Evolutionary conservation across 768 basidiomycete genomes (phyloP).

Genomic region (Trametes coccinea): DNA sequence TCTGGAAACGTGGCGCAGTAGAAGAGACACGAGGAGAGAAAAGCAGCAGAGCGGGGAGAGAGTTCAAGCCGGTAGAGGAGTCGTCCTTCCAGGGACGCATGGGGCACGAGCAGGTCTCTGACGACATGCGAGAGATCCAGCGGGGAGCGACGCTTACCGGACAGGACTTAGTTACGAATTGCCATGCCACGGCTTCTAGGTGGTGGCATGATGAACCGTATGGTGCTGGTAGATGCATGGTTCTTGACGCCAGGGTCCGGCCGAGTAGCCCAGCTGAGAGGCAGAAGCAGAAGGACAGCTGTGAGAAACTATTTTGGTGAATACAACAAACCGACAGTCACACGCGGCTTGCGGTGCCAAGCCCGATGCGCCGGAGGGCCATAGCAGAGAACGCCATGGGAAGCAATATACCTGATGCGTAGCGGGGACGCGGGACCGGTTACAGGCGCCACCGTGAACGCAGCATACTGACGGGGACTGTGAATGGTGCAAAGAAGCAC

Average conservation of each 20-base stretch:
- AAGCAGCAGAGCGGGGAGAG: background rate
- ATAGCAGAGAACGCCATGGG: background rate
- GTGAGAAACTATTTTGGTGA: slow-evolving; percentile 17
- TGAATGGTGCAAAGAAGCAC: background rate
- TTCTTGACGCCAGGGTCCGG: slow-evolving; percentile 19
- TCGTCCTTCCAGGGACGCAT: background rate
- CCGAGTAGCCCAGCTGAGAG: slow-evolving; percentile 2
- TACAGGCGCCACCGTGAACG: background rate
- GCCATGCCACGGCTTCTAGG: slow-evolving; percentile 3
- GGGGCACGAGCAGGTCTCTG: background rate
- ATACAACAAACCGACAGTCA: slow-evolving; percentile 5
- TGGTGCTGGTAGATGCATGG: background rate
- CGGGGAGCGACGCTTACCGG: background rate
- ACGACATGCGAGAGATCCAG: slow-evolving; percentile 1
- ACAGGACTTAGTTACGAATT: background rate
- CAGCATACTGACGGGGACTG: background rate
- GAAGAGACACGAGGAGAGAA: slow-evolving; percentile 6
- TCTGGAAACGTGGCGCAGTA: slow-evolving; percentile 21
- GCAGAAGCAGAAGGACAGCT: slow-evolving; percentile 1
- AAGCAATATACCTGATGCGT: background rate
- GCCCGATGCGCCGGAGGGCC: background rate
- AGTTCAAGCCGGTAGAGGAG: background rate
- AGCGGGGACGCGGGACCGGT: background rate
- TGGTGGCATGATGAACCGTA: background rate
- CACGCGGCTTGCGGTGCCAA: background rate